A percentile compares a stretch with the other conserved stretches of the same genome.
phyloP scores from a whole-genome alignment of 2,329 filamentous ascomycete species.

The Orbilia ellipsospora region DNA sequence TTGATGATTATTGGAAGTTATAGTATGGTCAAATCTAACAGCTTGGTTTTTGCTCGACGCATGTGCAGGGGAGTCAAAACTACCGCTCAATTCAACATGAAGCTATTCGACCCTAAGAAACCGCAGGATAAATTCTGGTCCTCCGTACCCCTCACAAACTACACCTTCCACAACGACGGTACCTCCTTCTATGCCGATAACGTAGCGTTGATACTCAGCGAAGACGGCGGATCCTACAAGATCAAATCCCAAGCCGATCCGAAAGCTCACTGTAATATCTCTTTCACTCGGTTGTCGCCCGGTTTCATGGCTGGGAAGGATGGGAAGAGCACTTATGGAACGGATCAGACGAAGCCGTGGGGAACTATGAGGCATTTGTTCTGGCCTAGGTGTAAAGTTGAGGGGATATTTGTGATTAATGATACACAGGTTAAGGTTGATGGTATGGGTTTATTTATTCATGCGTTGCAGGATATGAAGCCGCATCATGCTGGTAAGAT shows the following conservation, averaged over 20 bases:
- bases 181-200: constrained; percentile 86
- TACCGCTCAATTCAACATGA: constrained; percentile 92
- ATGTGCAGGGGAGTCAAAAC: constrained; percentile 80
- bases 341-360: constrained; percentile 87
- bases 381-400: constrained; percentile 86
- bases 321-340: constrained; percentile 86
- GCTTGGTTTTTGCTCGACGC: background rate
- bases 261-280: constrained; percentile 84
- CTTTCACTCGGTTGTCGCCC: constrained; percentile 77
- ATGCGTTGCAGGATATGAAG: constrained; percentile 98
- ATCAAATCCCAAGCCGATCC: constrained; percentile 91
- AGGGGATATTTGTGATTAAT: constrained; percentile 76
- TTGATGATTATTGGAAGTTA: no score
- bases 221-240: constrained; percentile 82
- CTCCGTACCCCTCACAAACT: constrained; percentile 80
- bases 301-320: constrained; percentile 87
- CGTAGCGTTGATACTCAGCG: constrained; percentile 84
- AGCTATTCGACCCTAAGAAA: constrained; percentile 78
- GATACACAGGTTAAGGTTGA: constrained; percentile 83
- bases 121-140: constrained; percentile 82
- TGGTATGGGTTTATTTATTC: constrained; percentile 81
- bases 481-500: constrained; percentile 85
- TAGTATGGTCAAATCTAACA: constrained; percentile 1
- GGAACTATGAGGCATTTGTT: constrained; percentile 91
- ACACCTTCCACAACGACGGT: constrained; percentile 85